These are phyloP conservation scores for Acorus gramineus DNA, from an alignment of 106 monocot genomes.

Conservation along the genomic window DNA sequence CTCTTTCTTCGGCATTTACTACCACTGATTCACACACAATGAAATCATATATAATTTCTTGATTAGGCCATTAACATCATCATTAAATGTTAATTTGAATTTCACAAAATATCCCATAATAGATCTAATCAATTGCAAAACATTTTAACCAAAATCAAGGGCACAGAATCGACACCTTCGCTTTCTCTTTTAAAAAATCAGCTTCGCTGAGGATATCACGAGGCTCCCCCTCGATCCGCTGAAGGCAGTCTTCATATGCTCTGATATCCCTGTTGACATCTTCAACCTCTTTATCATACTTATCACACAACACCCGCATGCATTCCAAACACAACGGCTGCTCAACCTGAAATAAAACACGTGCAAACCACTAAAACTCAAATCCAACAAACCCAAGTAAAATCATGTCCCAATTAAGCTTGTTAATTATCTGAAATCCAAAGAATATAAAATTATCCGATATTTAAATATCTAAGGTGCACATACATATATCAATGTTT, in stretches of 20 bases:
- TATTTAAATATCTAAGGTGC: too few relatives aligned
- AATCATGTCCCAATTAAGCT: too few relatives aligned
- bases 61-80: too few relatives aligned
- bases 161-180: slow-evolving; percentile 42
- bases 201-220: slow-evolving; percentile 58
- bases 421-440: too few relatives aligned
- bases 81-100: too few relatives aligned
- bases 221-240: slow-evolving; percentile 49
- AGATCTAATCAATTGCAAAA: neutral
- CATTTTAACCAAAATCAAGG: neutral
- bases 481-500: too few relatives aligned
- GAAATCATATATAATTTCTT: too few relatives aligned
- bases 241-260: slow-evolving; percentile 80
- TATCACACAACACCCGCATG: slow-evolving; percentile 83
- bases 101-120: neutral
- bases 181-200: slow-evolving; percentile 81
- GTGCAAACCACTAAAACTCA: too few relatives aligned
- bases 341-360: slow-evolving; percentile 50
- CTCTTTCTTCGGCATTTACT: too few relatives aligned
- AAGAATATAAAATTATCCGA: too few relatives aligned
- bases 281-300: slow-evolving; percentile 87
- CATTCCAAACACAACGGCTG: slow-evolving; percentile 96
- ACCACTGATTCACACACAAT: too few relatives aligned
- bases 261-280: slow-evolving; percentile 90
- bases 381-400: too few relatives aligned